Base-by-base conservation (phyloP, 2,329 filamentous ascomycete genomes). In the Fusarium buharicum region DNA sequence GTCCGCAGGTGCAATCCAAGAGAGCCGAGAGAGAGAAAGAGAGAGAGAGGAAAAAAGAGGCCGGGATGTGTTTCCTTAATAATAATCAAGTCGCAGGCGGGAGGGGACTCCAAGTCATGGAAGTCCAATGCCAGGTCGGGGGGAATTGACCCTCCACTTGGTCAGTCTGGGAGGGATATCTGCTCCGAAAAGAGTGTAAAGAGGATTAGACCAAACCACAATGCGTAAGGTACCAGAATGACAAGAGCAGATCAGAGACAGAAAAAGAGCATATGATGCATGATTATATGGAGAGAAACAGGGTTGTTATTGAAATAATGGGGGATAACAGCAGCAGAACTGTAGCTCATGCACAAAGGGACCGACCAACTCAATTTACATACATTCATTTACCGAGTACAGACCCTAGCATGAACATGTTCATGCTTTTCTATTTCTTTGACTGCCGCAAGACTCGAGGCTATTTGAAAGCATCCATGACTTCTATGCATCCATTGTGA, bases 41-140 rank as follows among this genome's bases (percentile, higher is more conserved):
- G 39, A 20, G 38, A 18, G 36, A 17, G 20, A 24, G 27, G 45
- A 39, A 6, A 52, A 51, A 51, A 48, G 41, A 51, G 20, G 50
- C 57, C 49, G 57, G 62, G 62, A 64, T 64, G 57, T 24, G 60
- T 61, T 59, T 56, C 55, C 60, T 64, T 64, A 64, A 61, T 64
- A 64, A 64, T 61, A 47, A 57, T 50, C 38, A 41, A 56, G 51
- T 50, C 46, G 39, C 27, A 58, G 37, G 47, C 22, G 46, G 39
- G 31, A 58, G 34, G 41, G 57, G 37, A 59, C 40, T 46, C 17
- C 36, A 52, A 27, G n/a, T n/a, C n/a, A n/a, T n/a, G n/a, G n/a
- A 24, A 24, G 22, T 24, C 22, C 8, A 24, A 24, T 6, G 22
- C 22, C 6, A 24, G 22, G 22, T 14, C 36, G 52, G 27, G 40